Base-by-base conservation (phyloP, 164 flowering plant species). In the Chimonanthus salicifolius region DNA sequence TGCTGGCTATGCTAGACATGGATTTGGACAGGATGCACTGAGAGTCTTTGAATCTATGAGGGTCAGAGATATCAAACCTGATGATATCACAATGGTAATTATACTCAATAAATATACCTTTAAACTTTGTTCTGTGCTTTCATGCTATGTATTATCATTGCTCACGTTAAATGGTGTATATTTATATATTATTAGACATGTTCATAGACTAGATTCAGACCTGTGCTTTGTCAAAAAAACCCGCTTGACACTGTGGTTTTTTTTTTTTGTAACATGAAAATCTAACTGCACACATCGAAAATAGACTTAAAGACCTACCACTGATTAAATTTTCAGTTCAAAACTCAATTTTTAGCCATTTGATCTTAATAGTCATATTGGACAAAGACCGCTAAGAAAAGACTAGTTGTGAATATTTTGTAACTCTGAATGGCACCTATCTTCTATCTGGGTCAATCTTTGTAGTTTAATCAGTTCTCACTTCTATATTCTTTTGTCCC, bases 1-100 rank as follows among this genome's bases (percentile, higher is more conserved):
- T 69, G 81, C 77, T 33, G 97, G 97, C 60, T 94, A 87, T 83
- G 90, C 97, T 49, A 83, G 92, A 70, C 94, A 94, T 83, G 98
- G 98, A 45, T 91, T 88, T 76, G 97, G 98, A 4, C 80, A 76
- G 72, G 82, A 88, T 72, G 94, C 98, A 75, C 74, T 94, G 45
- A 70, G 44, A 73, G 72, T 87, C 74, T 94, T 94, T 82, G 92
- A 88, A 67, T 78, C 82, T 43, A 91, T 94, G 98, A 87, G 77
- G 74, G 64, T 45, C 77, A 72, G 67, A 3, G 83, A 85, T 60
- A 72, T 80, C 69, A 81, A 65, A 74, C 94, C 98, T 5, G 98
- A 94, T 79, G 94, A 84, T 68, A 84, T 87, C 49, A 92, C 98
- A 44, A 84, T 94, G 97, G 97, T 92, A 83, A 74, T 54, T 44